A percentile compares a stretch with the other conserved stretches of the same genome.
phyloP scores from a whole-genome alignment of 75 land plant species.

The Sequoia sempervirens region DNA sequence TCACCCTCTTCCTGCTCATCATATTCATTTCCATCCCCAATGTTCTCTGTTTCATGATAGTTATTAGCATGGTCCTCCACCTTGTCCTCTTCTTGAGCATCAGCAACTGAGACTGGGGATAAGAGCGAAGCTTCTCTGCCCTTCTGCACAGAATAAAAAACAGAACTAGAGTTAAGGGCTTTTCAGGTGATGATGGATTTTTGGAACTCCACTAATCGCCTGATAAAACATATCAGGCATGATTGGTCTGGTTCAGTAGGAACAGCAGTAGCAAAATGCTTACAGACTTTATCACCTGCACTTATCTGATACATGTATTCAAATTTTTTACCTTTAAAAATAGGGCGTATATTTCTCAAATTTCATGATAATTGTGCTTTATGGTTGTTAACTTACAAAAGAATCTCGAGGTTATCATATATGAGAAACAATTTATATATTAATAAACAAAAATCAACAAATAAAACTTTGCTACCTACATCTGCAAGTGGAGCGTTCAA shows the following conservation, averaged over 20 bases:
- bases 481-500: neutral
- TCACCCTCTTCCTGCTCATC: slow-evolving; percentile 29
- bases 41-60: slow-evolving; percentile 13
- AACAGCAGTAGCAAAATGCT: neutral
- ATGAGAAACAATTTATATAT: neutral
- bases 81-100: slow-evolving; percentile 9
- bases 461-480: neutral
- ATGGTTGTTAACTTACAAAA: neutral
- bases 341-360: no score
- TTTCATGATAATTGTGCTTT: no score
- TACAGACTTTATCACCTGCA: no score
- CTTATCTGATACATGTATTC: no score
- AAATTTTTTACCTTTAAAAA: no score
- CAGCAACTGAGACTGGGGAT: slow-evolving; percentile 11
- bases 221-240: neutral
- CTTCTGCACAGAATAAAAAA: slow-evolving; percentile 49
- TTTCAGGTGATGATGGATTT: slow-evolving; percentile 6
- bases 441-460: neutral
- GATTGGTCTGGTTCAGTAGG: no score
- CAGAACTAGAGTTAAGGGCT: slow-evolving; percentile 27
- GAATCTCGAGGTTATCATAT: neutral
- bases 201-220: neutral
- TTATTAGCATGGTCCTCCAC: neutral
- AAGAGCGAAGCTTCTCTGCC: slow-evolving; percentile 17
- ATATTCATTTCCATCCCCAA: slow-evolving; percentile 12